phyloP scores from a whole-genome alignment of 139 green algal species.

The Pedinophyceae sp. region DNA sequence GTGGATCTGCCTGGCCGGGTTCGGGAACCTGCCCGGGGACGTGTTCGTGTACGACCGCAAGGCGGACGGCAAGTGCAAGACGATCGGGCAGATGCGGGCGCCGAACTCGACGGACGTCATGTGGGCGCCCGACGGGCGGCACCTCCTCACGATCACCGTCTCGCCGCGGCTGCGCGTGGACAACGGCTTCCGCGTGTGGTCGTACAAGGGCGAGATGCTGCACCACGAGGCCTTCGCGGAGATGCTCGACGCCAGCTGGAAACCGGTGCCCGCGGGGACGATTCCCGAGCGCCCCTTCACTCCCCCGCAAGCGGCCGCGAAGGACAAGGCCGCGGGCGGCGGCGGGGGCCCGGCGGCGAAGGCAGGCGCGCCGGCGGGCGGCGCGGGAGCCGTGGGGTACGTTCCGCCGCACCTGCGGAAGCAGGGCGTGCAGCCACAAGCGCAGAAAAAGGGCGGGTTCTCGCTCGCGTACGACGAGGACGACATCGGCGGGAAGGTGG shows the following conservation, averaged over 20 bases:
- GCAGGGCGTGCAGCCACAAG: not conserved
- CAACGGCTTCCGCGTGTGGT: constrained; percentile 71
- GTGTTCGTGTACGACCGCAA: constrained; percentile 77
- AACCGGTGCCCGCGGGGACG: constrained; percentile 14
- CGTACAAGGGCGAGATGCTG: constrained; percentile 56
- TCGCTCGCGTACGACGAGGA: constrained; percentile 25
- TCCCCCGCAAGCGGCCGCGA: constrained; percentile 5
- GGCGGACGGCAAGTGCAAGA: constrained; percentile 50
- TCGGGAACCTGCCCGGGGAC: constrained; percentile 79
- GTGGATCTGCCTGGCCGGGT: constrained; percentile 60
- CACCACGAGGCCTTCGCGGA: constrained; percentile 27
- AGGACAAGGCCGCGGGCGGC: constrained; percentile 21
- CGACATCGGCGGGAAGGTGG: constrained; percentile 15
- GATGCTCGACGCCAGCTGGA: constrained; percentile 60
- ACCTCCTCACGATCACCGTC: constrained; percentile 64
- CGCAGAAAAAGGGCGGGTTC: constrained; percentile 16
- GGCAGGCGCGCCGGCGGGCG: constrained; percentile 10
- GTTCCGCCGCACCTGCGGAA: constrained; percentile 30
- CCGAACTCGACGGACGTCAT: constrained; percentile 34
- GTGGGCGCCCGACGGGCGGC: constrained; percentile 74
- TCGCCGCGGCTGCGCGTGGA: constrained; percentile 84
- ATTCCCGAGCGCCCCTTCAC: constrained; percentile 2
- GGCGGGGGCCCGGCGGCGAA: constrained; percentile 8
- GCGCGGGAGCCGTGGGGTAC: constrained; percentile 17
- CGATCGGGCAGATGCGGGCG: constrained; percentile 32